Percentiles rank a stretch among this genome's conserved stretches.
Evolutionary conservation across 495 filamentous ascomycete species (phyloP).

Genomic region (Hypoxylon crocopeplum): DNA sequence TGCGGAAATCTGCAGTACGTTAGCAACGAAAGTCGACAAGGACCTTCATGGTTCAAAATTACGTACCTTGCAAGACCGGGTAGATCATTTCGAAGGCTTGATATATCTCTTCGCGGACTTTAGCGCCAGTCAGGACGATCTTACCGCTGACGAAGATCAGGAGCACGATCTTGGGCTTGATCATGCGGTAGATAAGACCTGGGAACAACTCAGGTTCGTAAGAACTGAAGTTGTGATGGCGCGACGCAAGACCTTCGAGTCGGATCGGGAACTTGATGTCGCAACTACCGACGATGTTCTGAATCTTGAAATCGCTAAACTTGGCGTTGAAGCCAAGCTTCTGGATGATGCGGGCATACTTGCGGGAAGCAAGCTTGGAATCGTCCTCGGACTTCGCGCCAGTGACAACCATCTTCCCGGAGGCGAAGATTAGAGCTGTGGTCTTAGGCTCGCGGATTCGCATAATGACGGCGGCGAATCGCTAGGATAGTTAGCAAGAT

Average conservation of each 20-base stretch:
- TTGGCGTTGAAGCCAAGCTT: slow-evolving; percentile 99
- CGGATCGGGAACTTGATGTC: slow-evolving; percentile 99
- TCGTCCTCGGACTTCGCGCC: slow-evolving; percentile 99
- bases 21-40: not conserved
- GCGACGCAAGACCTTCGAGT: slow-evolving; percentile 90
- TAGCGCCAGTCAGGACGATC: slow-evolving; percentile 97
- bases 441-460: slow-evolving; percentile 99
- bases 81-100: slow-evolving; percentile 99
- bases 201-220: slow-evolving; percentile 99
- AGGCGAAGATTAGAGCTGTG: slow-evolving; percentile 96
- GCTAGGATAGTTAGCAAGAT: slow-evolving; percentile 66
- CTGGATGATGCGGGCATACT: slow-evolving; percentile 99
- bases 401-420: slow-evolving; percentile 99
- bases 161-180: slow-evolving; percentile 99
- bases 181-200: slow-evolving; percentile 99
- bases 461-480: slow-evolving; percentile 99
- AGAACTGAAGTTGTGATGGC: slow-evolving; percentile 99
- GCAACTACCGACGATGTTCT: slow-evolving; percentile 98
- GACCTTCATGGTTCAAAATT: not conserved
- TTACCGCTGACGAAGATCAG: slow-evolving; percentile 99
- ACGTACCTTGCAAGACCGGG: slow-evolving; percentile 89
- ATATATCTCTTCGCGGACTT: slow-evolving; percentile 98
- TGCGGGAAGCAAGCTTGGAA: slow-evolving; percentile 93
- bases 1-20: slow-evolving; percentile 52
- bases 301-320: slow-evolving; percentile 99